Conservation (phyloP, 148 eudicot species). For the Rheum nobile region DNA sequence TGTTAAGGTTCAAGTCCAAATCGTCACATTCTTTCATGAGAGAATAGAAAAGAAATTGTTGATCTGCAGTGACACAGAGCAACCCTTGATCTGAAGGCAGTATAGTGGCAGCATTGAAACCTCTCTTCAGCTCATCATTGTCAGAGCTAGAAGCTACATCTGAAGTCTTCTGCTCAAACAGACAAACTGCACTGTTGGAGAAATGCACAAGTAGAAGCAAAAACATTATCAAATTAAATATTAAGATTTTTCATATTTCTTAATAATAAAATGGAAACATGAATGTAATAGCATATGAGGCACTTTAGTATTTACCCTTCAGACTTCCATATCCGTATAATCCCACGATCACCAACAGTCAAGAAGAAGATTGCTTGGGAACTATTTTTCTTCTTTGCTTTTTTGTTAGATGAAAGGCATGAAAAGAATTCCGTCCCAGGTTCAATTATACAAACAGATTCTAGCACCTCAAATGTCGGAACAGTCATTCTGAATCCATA, state of each 20-base stretch:
- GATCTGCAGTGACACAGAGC: slow-evolving; percentile 82
- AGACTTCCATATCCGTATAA: slow-evolving; percentile 86
- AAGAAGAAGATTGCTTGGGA: slow-evolving; percentile 39
- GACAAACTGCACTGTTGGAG: slow-evolving; percentile 56
- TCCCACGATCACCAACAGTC: slow-evolving; percentile 94
- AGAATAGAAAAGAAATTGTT: slow-evolving; percentile 76
- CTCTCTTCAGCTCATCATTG: slow-evolving; percentile 60
- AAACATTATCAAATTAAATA: neutral
- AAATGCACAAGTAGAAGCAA: neutral
- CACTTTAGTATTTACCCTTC: slow-evolving; percentile 41
- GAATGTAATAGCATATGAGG: neutral
- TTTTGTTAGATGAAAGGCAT: slow-evolving; percentile 28
- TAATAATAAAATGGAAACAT: neutral
- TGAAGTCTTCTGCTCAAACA: slow-evolving; percentile 77
- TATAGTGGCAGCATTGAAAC: slow-evolving; percentile 75
- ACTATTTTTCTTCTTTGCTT: slow-evolving; percentile 31
- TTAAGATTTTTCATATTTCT: neutral
- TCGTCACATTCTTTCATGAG: slow-evolving; percentile 32
- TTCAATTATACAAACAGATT: slow-evolving; percentile 55
- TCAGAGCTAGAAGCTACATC: slow-evolving; percentile 66
- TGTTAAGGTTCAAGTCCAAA: slow-evolving; percentile 44
- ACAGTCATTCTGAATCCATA: slow-evolving; percentile 46
- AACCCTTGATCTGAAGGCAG: slow-evolving; percentile 75
- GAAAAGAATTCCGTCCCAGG: slow-evolving; percentile 44
- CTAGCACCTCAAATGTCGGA: slow-evolving; percentile 72